Percentiles rank a stretch among this genome's conserved stretches.
phyloP scores from a whole-genome alignment of 257 asterid genomes.

The Asclepias syriaca region DNA sequence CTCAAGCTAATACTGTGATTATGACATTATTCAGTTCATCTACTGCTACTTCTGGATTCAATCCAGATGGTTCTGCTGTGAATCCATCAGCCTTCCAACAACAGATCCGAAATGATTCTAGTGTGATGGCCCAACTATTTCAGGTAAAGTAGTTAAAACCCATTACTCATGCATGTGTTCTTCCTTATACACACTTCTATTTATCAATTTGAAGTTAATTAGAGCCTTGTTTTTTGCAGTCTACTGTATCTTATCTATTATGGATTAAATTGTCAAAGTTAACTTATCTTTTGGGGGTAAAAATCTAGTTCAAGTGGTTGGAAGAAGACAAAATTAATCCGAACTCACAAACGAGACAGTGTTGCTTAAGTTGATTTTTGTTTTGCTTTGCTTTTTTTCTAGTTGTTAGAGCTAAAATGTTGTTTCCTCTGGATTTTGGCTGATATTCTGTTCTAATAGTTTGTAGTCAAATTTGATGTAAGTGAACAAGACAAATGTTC shows the following conservation, averaged over 20 bases:
- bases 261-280: neutral
- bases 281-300: neutral
- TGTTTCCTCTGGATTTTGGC: neutral
- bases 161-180: neutral
- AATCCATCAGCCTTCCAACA: slow-evolving; percentile 92
- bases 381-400: neutral
- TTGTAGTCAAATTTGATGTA: neutral
- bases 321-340: neutral
- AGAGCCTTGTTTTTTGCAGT: neutral
- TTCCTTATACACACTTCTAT: neutral
- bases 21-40: slow-evolving; percentile 37
- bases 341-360: neutral
- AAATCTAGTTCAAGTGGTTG: neutral
- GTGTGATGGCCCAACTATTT: slow-evolving; percentile 78
- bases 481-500: slow-evolving; percentile 1
- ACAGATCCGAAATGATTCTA: slow-evolving; percentile 75
- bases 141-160: slow-evolving; percentile 46
- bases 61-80: slow-evolving; percentile 91
- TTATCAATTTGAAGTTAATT: neutral
- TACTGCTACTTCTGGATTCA: slow-evolving; percentile 45
- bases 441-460: neutral
- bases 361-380: neutral
- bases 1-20: slow-evolving; percentile 2
- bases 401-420: neutral
- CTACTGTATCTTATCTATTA: neutral